Evolutionary conservation across 768 basidiomycete species (phyloP).

Genomic region (Boletus speciosus): DNA sequence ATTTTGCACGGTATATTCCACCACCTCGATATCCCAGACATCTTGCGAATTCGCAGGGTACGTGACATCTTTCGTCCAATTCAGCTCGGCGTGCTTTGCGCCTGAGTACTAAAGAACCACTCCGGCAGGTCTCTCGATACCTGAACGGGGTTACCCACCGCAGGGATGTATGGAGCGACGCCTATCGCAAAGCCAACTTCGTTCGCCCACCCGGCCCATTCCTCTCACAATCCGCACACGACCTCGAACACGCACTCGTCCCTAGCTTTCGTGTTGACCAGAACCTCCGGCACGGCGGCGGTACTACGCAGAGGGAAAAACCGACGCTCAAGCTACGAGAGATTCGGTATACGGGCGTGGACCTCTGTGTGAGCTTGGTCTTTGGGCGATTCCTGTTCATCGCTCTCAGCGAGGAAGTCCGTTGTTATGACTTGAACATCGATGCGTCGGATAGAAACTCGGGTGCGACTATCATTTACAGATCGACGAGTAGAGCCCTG

Average conservation of each 20-base stretch:
- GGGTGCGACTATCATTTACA: constrained; percentile 8
- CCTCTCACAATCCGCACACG: constrained; percentile 8
- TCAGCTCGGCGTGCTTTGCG: not conserved
- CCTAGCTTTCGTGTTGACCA: constrained; percentile 5
- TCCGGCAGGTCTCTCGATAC: constrained; percentile 10
- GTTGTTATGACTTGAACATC: constrained; percentile 13
- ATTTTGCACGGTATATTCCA: constrained; percentile 7
- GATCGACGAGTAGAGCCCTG: not conserved
- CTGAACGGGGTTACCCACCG: constrained; percentile 2
- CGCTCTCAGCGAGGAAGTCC: constrained; percentile 11
- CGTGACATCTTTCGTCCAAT: not conserved
- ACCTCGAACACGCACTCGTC: constrained; percentile 15
- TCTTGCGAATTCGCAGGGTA: constrained; percentile 17
- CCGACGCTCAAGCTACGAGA: not conserved
- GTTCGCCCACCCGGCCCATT: constrained; percentile 19
- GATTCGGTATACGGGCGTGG: constrained; percentile 6
- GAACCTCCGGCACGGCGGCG: not conserved
- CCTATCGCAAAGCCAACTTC: constrained; percentile 13
- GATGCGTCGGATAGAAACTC: not conserved
- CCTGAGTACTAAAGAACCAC: not conserved
- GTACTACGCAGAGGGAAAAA: not conserved
- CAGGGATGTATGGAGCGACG: constrained; percentile 15
- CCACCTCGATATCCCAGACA: constrained; percentile 17
- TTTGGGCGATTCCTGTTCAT: constrained; percentile 16
- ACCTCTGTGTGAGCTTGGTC: constrained; percentile 2